Percentiles rank a stretch among this genome's conserved stretches.
These are phyloP conservation scores for Thuidium tamariscinum DNA, from an alignment of 225 moss, liverwort and hornwort species.

Conservation along the genomic window DNA sequence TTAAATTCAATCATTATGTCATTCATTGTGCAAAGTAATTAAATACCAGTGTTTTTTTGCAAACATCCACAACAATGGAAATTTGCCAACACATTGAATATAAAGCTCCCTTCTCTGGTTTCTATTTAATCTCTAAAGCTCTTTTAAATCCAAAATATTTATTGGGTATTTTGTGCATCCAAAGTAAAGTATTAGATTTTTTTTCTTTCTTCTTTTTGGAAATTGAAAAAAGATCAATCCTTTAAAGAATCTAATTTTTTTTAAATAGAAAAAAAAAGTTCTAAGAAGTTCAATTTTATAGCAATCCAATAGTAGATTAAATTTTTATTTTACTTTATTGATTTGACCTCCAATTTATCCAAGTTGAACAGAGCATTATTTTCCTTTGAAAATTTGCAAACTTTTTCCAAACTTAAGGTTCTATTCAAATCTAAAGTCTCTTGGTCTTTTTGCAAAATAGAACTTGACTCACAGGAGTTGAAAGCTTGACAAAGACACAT, in stretches of 20 bases:
- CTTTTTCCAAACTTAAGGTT: neutral
- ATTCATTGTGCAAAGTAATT: too few relatives aligned
- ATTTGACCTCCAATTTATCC: neutral
- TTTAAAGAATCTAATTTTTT: too few relatives aligned
- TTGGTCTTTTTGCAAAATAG: neutral
- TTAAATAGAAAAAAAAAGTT: too few relatives aligned
- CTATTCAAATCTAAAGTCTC: neutral
- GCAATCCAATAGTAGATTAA: neutral
- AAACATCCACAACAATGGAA: too few relatives aligned
- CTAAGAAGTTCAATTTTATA: too few relatives aligned
- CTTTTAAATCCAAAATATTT: too few relatives aligned
- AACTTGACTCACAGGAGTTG: accelerated
- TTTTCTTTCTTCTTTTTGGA: too few relatives aligned
- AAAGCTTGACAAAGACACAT: neutral
- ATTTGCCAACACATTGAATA: neutral
- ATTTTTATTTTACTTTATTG: neutral
- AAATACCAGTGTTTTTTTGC: too few relatives aligned
- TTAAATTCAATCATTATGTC: too few relatives aligned
- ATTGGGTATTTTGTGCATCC: too few relatives aligned
- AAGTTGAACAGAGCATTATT: neutral
- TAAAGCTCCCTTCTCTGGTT: neutral
- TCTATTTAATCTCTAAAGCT: neutral
- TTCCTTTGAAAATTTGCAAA: neutral
- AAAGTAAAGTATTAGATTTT: too few relatives aligned
- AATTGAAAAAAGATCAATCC: neutral